Evolutionary conservation across 2,329 filamentous ascomycete species (phyloP).

Genomic region (Paecilomyces sp.): DNA sequence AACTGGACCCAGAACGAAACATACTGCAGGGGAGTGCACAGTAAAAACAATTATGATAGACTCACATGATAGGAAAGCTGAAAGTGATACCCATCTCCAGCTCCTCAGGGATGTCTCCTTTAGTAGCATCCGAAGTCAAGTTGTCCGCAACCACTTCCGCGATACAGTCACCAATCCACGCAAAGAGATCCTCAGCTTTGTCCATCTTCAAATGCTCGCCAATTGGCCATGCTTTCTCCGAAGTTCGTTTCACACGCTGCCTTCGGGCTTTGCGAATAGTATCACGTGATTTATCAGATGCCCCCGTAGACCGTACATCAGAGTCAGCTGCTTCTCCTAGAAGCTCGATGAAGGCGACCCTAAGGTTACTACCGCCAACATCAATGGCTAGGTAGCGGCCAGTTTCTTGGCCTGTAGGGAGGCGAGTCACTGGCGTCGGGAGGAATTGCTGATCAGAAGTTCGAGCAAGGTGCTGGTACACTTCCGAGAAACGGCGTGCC

Average conservation of each 20-base stretch:
- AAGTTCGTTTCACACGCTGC: conserved; percentile 40
- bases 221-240: conserved; percentile 48
- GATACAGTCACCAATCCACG: conserved; percentile 75
- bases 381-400: conserved; percentile 51
- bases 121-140: conserved; percentile 32
- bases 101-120: conserved; percentile 34
- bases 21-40: neutral
- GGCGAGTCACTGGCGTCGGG: conserved; percentile 39
- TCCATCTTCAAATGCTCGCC: conserved; percentile 53
- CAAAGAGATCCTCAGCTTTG: conserved; percentile 66
- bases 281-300: conserved; percentile 33
- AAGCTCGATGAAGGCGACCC: conserved; percentile 51
- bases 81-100: conserved; percentile 44
- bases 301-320: conserved; percentile 22
- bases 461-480: conserved; percentile 37
- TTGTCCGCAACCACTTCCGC: conserved; percentile 60
- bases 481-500: conserved; percentile 38
- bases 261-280: conserved; percentile 39
- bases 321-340: conserved; percentile 35
- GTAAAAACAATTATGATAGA: conserved; percentile 1
- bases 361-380: conserved; percentile 50
- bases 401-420: conserved; percentile 46
- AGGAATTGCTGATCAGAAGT: conserved; percentile 41
- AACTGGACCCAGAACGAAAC: neutral
- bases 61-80: conserved; percentile 45